phyloP scores from a whole-genome alignment of 345 rosid species.

The Aquilaria malaccensis region DNA sequence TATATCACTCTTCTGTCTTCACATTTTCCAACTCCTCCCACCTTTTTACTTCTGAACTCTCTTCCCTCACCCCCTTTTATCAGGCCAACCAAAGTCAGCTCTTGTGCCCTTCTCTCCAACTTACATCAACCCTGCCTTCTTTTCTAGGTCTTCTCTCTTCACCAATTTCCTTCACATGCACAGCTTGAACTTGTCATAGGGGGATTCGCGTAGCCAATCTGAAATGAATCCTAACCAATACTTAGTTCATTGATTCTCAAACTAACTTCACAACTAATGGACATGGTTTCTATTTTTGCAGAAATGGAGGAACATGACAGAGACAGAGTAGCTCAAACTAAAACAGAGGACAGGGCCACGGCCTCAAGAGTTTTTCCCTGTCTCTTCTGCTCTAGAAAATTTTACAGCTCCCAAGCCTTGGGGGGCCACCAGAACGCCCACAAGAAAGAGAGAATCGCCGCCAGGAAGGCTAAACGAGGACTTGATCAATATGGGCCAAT shows the following conservation, averaged over 20 bases:
- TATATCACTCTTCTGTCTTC: conserved; percentile 26
- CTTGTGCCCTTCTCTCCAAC: conserved; percentile 12
- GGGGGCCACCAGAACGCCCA: conserved; percentile 98
- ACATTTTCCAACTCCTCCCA: conserved; percentile 44
- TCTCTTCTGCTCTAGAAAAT: conserved; percentile 73
- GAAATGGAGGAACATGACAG: conserved; percentile 29
- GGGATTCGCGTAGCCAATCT: background rate
- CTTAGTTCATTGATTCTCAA: too few species aligned
- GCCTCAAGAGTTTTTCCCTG: conserved; percentile 58
- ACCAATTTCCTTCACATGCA: background rate
- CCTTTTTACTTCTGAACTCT: conserved; percentile 24
- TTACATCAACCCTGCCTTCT: background rate
- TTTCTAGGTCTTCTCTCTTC: background rate
- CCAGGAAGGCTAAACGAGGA: conserved; percentile 59
- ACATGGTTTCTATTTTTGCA: conserved; percentile 3
- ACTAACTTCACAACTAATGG: too few species aligned
- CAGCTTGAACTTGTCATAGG: background rate
- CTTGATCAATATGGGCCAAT: conserved; percentile 29
- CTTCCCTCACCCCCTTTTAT: conserved; percentile 15
- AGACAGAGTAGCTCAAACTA: conserved; percentile 24
- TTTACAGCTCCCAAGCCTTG: conserved; percentile 85
- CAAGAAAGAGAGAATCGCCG: conserved; percentile 79
- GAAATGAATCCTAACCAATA: background rate
- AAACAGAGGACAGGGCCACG: conserved; percentile 17
- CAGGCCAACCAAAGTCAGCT: background rate